Evolutionary conservation across 1,139 yeast genomes (phyloP).

Genomic region (Pichia norvegensis): DNA sequence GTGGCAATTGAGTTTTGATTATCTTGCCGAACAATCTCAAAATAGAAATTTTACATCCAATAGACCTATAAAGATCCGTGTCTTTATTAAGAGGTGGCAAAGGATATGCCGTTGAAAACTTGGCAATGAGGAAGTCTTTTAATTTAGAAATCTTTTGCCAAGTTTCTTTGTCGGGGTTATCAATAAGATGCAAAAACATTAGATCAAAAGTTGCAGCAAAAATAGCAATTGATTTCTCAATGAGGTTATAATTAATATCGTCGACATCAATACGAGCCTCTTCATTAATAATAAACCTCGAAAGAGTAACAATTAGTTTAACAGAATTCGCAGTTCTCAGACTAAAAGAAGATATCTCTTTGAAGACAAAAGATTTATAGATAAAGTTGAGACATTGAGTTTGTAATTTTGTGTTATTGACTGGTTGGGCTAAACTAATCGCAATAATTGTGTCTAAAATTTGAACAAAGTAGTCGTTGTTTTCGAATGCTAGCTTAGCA

Average conservation of each 20-base stretch:
- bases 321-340: conserved; percentile 15
- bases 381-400: conserved; percentile 20
- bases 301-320: conserved; percentile 19
- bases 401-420: conserved; percentile 16
- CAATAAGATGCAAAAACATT: conserved; percentile 18
- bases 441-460: conserved; percentile 24
- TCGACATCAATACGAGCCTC: conserved; percentile 8
- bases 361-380: conserved; percentile 19
- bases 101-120: conserved; percentile 38
- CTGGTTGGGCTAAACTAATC: conserved; percentile 20
- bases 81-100: conserved; percentile 43
- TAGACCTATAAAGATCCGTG: conserved; percentile 41
- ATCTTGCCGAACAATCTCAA: conserved; percentile 67
- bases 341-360: conserved; percentile 17
- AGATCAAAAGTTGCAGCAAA: conserved; percentile 21
- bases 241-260: conserved; percentile 18
- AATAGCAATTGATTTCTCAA: conserved; percentile 22
- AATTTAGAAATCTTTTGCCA: conserved; percentile 35
- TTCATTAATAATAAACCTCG: conserved; percentile 16
- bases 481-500: conserved; percentile 23
- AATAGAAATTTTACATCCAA: conserved; percentile 56
- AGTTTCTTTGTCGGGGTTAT: conserved; percentile 16
- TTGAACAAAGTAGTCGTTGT: conserved; percentile 22
- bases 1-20: conserved; percentile 59
- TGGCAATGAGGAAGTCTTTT: conserved; percentile 34